Evolutionary conservation across 1,284 basidiomycete species (phyloP).

Genomic region (Fomitopsis palustris): DNA sequence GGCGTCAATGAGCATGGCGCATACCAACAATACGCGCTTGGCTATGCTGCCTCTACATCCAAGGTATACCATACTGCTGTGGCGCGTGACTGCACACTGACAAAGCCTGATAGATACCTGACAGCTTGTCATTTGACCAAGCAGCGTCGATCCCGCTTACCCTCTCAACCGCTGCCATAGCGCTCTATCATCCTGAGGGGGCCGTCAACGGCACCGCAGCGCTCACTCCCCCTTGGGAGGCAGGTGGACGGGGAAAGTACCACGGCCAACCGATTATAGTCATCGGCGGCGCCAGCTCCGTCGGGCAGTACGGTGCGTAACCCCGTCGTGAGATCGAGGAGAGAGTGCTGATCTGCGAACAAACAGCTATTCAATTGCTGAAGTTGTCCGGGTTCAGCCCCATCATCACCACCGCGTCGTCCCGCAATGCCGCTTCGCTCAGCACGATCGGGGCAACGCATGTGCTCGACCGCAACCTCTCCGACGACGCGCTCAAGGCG

Average conservation of each 20-base stretch:
- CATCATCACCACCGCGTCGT: slow-evolving; percentile 34
- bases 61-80: neutral
- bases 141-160: slow-evolving; percentile 10
- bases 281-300: slow-evolving; percentile 31
- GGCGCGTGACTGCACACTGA: neutral
- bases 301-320: slow-evolving; percentile 27
- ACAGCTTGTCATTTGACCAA: slow-evolving; percentile 2
- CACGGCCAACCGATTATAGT: slow-evolving; percentile 27
- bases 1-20: slow-evolving; percentile 6
- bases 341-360: neutral
- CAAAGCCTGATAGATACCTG: neutral
- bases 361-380: slow-evolving; percentile 28
- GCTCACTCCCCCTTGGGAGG: slow-evolving; percentile 19
- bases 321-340: neutral
- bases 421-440: slow-evolving; percentile 28
- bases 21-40: slow-evolving; percentile 9
- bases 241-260: slow-evolving; percentile 27
- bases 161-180: slow-evolving; percentile 4
- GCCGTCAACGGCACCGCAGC: slow-evolving; percentile 5
- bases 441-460: slow-evolving; percentile 35
- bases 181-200: neutral
- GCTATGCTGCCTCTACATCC: neutral
- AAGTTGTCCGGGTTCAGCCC: slow-evolving; percentile 32
- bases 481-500: slow-evolving; percentile 13
- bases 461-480: slow-evolving; percentile 28